Conservation (phyloP, 2,329 filamentous ascomycete species). For the Curvularia eragrostidis region DNA sequence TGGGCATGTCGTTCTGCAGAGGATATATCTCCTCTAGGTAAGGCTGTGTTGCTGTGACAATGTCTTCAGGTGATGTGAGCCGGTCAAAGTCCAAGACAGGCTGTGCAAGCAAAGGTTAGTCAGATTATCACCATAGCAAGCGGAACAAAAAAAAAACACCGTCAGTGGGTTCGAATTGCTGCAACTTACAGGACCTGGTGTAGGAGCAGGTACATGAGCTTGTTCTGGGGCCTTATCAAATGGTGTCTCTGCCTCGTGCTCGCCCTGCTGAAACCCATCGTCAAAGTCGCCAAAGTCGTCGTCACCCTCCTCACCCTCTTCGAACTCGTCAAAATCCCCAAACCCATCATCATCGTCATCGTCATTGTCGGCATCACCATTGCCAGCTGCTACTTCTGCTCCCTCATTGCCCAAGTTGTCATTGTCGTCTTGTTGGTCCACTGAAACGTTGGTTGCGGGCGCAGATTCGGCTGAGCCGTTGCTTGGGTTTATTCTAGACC, state of each 20-base stretch:
- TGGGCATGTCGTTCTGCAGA: slow-evolving; percentile 52
- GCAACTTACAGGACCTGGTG: slow-evolving; percentile 58
- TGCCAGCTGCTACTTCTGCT: slow-evolving; percentile 30
- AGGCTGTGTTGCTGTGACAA: slow-evolving; percentile 66
- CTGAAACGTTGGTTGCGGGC: slow-evolving; percentile 13
- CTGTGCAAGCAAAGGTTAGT: slow-evolving; percentile 52
- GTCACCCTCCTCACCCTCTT: slow-evolving; percentile 56
- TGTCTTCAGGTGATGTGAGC: slow-evolving; percentile 64
- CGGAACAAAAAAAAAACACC: slow-evolving; percentile 46
- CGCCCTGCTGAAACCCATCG: slow-evolving; percentile 53
- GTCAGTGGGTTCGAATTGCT: slow-evolving; percentile 42
- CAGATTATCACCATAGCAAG: slow-evolving; percentile 34
- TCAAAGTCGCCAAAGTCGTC: slow-evolving; percentile 61
- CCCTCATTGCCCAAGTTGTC: slow-evolving; percentile 33
- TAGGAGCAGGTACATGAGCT: slow-evolving; percentile 50
- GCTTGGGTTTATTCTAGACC: slow-evolving; percentile 56
- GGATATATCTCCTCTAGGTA: slow-evolving; percentile 69
- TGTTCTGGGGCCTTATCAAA: slow-evolving; percentile 50
- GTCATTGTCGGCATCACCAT: slow-evolving; percentile 44
- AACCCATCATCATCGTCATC: slow-evolving; percentile 57
- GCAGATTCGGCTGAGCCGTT: slow-evolving; percentile 26
- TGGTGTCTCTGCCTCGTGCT: slow-evolving; percentile 48
- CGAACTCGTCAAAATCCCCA: slow-evolving; percentile 70
- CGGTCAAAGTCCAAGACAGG: slow-evolving; percentile 72
- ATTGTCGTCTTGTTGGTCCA: slow-evolving; percentile 19